Conservation (phyloP, 768 basidiomycete species). For the Hypholoma sublateritium region DNA sequence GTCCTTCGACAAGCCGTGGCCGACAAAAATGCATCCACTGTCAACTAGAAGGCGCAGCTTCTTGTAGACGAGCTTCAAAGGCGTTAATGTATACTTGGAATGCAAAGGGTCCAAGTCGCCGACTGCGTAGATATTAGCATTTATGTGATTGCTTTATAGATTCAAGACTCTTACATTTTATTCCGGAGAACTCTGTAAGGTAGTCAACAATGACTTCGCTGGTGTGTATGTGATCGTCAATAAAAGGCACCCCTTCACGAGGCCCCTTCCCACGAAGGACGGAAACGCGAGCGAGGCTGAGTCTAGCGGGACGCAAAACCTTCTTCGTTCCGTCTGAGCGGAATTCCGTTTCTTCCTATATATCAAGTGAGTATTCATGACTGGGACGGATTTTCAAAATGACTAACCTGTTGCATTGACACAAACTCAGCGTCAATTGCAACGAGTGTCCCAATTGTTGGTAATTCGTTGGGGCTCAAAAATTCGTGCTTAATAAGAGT, state of each 20-base stretch:
- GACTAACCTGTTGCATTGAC: constrained; percentile 83
- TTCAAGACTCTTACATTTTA: constrained; percentile 64
- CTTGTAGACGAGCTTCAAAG: constrained; percentile 97
- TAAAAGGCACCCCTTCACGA: constrained; percentile 85
- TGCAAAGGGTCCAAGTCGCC: constrained; percentile 88
- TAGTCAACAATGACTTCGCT: constrained; percentile 96
- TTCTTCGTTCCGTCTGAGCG: constrained; percentile 94
- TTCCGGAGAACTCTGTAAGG: constrained; percentile 95
- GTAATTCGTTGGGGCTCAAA: constrained; percentile 72
- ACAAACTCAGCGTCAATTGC: constrained; percentile 99
- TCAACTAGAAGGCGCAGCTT: constrained; percentile 93
- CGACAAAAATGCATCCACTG: constrained; percentile 93
- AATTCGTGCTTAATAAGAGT: constrained; percentile 76
- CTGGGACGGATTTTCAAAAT: neutral
- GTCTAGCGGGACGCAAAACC: constrained; percentile 85
- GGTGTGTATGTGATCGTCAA: constrained; percentile 97
- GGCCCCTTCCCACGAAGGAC: constrained; percentile 85
- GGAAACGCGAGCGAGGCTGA: constrained; percentile 93
- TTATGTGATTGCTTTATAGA: neutral
- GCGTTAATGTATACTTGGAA: constrained; percentile 88
- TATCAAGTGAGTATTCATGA: neutral
- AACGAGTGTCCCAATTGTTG: constrained; percentile 82
- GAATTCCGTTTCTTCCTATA: constrained; percentile 91
- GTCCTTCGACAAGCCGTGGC: constrained; percentile 96
- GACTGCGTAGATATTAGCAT: constrained; percentile 43